Evolutionary conservation across 2,329 filamentous ascomycete genomes (phyloP).

Genomic region (Neospermospora avenae): DNA sequence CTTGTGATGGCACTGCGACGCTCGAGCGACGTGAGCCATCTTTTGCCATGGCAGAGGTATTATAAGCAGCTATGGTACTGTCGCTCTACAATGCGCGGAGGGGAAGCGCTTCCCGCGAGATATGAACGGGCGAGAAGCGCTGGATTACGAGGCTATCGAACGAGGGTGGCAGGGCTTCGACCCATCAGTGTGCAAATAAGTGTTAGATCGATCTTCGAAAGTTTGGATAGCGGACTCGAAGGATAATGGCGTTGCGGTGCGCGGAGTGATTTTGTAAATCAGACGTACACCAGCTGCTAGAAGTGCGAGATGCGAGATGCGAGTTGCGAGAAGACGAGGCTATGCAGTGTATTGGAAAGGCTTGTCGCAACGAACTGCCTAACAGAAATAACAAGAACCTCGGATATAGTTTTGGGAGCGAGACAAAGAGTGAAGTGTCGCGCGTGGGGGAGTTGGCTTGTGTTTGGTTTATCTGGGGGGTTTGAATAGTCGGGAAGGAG

Average conservation of each 20-base stretch:
- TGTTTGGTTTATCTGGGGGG: neutral
- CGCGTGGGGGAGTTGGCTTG: neutral
- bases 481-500: constrained; percentile 2
- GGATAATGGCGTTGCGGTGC: constrained; percentile 10
- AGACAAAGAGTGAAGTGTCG: neutral
- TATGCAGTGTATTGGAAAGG: neutral
- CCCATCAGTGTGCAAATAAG: constrained; percentile 30
- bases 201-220: neutral
- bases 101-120: constrained; percentile 34
- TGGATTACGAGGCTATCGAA: constrained; percentile 32
- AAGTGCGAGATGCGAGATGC: neutral
- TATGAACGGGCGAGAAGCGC: constrained; percentile 34
- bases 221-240: neutral
- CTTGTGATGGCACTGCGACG: constrained; percentile 22
- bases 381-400: neutral
- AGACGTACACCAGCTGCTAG: constrained; percentile 7
- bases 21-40: constrained; percentile 30
- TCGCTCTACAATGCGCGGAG: constrained; percentile 10
- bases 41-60: constrained; percentile 30
- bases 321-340: constrained; percentile 10
- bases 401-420: neutral
- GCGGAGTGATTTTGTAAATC: constrained; percentile 1
- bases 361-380: neutral
- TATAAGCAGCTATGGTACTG: constrained; percentile 1
- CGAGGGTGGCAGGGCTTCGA: constrained; percentile 25